These are phyloP conservation scores for Geotrichum reessii DNA, from an alignment of 1,139 yeast species.

Conservation along the genomic window DNA sequence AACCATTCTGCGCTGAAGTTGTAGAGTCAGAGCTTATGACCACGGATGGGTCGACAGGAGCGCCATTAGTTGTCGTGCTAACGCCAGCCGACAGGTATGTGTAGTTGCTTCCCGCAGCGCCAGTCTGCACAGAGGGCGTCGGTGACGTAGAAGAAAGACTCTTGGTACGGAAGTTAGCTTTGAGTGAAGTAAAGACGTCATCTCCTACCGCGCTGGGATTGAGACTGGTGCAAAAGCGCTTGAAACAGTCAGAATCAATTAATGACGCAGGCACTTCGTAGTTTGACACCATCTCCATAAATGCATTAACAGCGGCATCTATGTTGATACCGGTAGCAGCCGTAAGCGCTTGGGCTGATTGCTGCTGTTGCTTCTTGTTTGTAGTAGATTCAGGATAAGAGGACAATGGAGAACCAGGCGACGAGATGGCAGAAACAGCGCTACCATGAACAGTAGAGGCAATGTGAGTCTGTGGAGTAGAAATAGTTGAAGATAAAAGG, in stretches of 20 bases:
- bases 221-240: conserved; percentile 9
- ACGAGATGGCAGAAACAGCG: neutral
- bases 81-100: conserved; percentile 1
- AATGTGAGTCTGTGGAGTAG: neutral
- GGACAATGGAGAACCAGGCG: neutral
- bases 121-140: neutral
- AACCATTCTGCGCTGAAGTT: neutral
- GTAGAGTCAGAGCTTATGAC: neutral
- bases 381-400: neutral
- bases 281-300: conserved; percentile 11
- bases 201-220: conserved; percentile 6
- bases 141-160: neutral
- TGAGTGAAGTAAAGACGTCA: conserved; percentile 1
- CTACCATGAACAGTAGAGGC: neutral
- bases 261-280: conserved; percentile 10
- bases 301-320: conserved; percentile 5
- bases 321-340: conserved; percentile 1
- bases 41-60: neutral
- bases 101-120: conserved; percentile 1
- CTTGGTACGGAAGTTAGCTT: neutral
- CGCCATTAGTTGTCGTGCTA: neutral
- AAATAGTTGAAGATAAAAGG: neutral
- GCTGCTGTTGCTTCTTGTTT: neutral
- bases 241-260: conserved; percentile 10
- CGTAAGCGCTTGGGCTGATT: neutral